Evolutionary conservation across 768 basidiomycete genomes (phyloP), one percentile per base, ranked within the genome.

Genomic region (Termitomyces bulborhizus): DNA sequence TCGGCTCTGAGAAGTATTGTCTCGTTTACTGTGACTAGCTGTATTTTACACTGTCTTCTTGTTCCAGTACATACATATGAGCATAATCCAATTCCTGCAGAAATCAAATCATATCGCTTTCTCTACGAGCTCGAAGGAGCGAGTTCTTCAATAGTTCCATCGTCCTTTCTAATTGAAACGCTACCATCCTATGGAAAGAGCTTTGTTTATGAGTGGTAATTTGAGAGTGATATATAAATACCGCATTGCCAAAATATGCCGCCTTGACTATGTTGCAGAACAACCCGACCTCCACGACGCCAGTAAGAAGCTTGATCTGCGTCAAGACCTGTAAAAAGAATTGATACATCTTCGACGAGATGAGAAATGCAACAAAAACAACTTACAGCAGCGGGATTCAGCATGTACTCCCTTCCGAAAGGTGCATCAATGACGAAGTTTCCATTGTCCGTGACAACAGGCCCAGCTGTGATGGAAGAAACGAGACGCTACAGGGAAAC

Each of bases 341-440:
- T 8, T 13, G 53, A 27, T 46, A 26, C 18, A 47, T 40, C 4
- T 54, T 55, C 8, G 16, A 13, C 11, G 12, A 31, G 16, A n/a
- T 29, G 12, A 46, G 18, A 56, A 32, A 42, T 32, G 4, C 6
- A 39, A 46, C 8, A 29, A 47, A 45, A 15, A 37, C 41, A 24
- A 64, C 71, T 57, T 37, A 93, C 89, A 56, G 72, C 72, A 42
- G 73, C 74, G 1, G 93, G 90, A 34, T 90, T 75, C 60, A 71
- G 66, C 79, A 96, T 86, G 63, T 77, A 66, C 37, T 85, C 81
- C 54, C 74, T 76, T 13, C 81, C 73, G 71, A 98, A 98, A 1
- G 93, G 92, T 15, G 97, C 97, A 65, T 99, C 97, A 60, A 99
- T 96, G 61, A 98, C 80, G 69, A 99, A 98, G 72, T 97, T 98